phyloP scores from a whole-genome alignment of 257 asterid species.

The Thymus mandschuricus region DNA sequence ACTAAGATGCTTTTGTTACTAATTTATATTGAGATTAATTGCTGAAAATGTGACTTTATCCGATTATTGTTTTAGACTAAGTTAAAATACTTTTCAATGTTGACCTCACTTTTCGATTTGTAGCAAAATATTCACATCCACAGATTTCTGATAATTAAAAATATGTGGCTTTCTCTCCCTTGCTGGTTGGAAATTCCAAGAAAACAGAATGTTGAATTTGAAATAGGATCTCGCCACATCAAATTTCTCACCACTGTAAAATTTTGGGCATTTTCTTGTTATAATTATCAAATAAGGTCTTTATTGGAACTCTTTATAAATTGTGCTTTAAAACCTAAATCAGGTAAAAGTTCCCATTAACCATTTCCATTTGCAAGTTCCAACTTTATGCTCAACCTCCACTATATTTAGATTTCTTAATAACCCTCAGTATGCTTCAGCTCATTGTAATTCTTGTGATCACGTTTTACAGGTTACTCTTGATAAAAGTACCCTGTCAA shows the following conservation, averaged over 20 bases:
- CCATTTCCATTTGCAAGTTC: slow-evolving; percentile 7
- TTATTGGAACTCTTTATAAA: background rate
- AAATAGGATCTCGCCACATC: background rate
- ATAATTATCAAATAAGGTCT: background rate
- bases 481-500: slow-evolving; percentile 65
- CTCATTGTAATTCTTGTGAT: slow-evolving; percentile 28
- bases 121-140: background rate
- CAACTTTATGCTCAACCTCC: slow-evolving; percentile 2
- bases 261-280: background rate
- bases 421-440: background rate
- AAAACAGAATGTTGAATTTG: background rate
- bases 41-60: background rate
- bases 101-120: background rate
- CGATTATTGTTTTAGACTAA: background rate
- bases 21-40: background rate
- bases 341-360: background rate
- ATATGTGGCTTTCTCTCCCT: too few relatives aligned
- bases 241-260: background rate
- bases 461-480: slow-evolving; percentile 65
- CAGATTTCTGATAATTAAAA: too few relatives aligned
- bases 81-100: background rate
- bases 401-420: background rate
- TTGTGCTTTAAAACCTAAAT: background rate
- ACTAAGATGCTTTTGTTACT: background rate
- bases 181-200: background rate